Conservation (phyloP, 2,329 filamentous ascomycete species). For the Penicillium frequentans region DNA sequence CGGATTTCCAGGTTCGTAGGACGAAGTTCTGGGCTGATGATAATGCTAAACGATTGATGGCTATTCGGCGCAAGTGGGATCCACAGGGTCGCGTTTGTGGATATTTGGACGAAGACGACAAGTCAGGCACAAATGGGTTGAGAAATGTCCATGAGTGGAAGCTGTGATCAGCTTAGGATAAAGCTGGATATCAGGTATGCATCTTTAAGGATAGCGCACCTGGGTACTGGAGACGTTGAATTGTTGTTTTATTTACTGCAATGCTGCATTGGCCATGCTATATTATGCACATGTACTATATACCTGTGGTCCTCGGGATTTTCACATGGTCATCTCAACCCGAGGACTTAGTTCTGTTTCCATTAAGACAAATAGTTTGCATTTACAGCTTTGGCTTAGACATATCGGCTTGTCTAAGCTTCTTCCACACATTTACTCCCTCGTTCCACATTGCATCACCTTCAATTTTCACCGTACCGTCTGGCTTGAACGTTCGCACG, state of each 20-base stretch:
- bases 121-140: conserved; percentile 44
- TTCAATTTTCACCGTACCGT: conserved; percentile 50
- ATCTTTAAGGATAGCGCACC: not conserved
- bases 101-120: conserved; percentile 49
- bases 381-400: conserved; percentile 8
- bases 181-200: not conserved
- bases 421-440: conserved; percentile 51
- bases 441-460: conserved; percentile 49
- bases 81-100: conserved; percentile 35
- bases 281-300: too few species aligned
- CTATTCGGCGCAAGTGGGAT: conserved; percentile 32
- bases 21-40: conserved; percentile 52
- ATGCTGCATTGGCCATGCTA: too few species aligned
- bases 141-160: conserved; percentile 43
- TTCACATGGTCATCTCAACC: too few species aligned
- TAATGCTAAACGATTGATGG: conserved; percentile 44
- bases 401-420: conserved; percentile 20
- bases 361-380: not conserved
- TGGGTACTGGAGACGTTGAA: too few species aligned
- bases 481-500: conserved; percentile 46
- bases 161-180: not conserved
- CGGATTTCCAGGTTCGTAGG: conserved; percentile 52
- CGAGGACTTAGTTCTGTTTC: too few species aligned
- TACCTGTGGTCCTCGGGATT: too few species aligned
- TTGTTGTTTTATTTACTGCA: too few species aligned